Conservation (phyloP, 164 flowering plant genomes). For the Echeveria elegans region DNA sequence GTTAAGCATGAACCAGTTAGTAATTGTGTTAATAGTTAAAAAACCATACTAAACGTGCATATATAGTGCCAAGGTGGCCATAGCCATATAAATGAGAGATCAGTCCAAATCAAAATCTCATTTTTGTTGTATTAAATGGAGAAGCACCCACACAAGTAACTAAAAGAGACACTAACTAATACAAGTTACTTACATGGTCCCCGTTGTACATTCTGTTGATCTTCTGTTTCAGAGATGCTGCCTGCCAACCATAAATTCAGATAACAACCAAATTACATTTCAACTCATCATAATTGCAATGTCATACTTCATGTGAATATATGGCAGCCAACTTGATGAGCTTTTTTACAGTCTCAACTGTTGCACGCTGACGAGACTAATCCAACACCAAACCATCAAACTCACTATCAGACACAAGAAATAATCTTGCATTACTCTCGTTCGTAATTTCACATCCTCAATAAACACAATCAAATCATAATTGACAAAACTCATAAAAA, state of each 20-base stretch:
- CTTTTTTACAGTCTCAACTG: conserved; percentile 55
- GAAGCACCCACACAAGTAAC: too few relatives aligned
- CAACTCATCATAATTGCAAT: neutral
- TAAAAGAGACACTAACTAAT: neutral
- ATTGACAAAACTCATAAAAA: neutral
- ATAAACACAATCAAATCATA: neutral
- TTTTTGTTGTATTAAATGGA: too few relatives aligned
- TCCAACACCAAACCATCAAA: conserved; percentile 79
- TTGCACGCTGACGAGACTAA: conserved; percentile 72
- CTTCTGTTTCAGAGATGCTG: conserved; percentile 70
- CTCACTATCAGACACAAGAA: conserved; percentile 33
- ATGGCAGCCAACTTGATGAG: conserved; percentile 69
- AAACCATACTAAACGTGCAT: too few relatives aligned
- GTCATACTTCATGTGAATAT: neutral
- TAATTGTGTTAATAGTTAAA: too few relatives aligned
- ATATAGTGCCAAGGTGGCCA: neutral
- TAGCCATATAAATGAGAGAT: neutral
- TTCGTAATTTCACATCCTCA: neutral
- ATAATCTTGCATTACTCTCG: neutral
- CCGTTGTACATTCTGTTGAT: conserved; percentile 73
- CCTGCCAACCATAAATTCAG: conserved; percentile 37
- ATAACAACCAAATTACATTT: neutral
- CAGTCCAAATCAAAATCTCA: neutral
- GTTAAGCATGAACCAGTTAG: neutral
- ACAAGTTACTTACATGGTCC: conserved; percentile 50